Evolutionary conservation across 2,329 filamentous ascomycete genomes (phyloP).

Genomic region (Cercospora canescens): DNA sequence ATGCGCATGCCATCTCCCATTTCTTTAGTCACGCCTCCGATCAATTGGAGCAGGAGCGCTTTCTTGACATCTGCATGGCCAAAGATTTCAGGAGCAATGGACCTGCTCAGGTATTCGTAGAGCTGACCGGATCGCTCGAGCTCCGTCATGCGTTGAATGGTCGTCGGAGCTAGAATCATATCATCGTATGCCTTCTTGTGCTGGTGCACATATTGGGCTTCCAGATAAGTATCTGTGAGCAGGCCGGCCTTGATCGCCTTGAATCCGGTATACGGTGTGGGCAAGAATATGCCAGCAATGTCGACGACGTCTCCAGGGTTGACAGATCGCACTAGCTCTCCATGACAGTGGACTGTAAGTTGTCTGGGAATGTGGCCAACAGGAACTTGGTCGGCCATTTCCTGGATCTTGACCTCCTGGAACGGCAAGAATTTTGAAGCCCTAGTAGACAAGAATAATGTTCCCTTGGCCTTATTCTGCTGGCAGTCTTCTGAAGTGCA

Average conservation of each 20-base stretch:
- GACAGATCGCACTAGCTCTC: constrained; percentile 78
- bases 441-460: constrained; percentile 90
- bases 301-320: constrained; percentile 95
- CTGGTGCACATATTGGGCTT: constrained; percentile 89
- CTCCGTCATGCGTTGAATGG: constrained; percentile 81
- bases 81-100: constrained; percentile 96
- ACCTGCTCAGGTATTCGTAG: constrained; percentile 93
- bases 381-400: constrained; percentile 98
- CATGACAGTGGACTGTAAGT: constrained; percentile 85
- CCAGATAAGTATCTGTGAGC: constrained; percentile 95
- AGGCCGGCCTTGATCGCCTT: constrained; percentile 93
- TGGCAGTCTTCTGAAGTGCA: constrained; percentile 91
- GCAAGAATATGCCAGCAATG: constrained; percentile 91
- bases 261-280: constrained; percentile 98
- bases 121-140: constrained; percentile 84
- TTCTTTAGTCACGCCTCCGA: constrained; percentile 93
- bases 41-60: constrained; percentile 88
- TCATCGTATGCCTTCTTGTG: constrained; percentile 99
- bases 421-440: constrained; percentile 97
- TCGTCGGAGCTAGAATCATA: constrained; percentile 76
- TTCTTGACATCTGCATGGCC: constrained; percentile 98
- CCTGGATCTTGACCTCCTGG: constrained; percentile 97
- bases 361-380: constrained; percentile 96
- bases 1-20: constrained; percentile 99
- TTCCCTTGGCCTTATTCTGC: constrained; percentile 86